Percentiles rank a stretch among this genome's conserved stretches.
These are phyloP conservation scores for Hymenoscyphus salicellus DNA, from an alignment of 2,329 filamentous ascomycete species.

Conservation along the genomic window DNA sequence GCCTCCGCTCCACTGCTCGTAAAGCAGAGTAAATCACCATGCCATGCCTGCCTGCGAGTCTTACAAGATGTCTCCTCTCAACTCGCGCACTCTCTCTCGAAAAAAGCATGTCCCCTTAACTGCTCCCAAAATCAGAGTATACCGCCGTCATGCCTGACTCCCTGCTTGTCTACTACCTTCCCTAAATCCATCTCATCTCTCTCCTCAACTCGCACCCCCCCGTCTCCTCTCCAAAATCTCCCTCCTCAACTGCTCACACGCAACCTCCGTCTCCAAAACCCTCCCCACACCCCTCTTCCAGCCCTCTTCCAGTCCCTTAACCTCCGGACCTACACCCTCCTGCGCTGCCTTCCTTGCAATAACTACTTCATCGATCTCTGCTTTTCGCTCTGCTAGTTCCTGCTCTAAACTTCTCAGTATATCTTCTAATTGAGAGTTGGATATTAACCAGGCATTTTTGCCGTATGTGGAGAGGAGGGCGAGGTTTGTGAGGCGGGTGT, in stretches of 20 bases:
- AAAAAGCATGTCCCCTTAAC: too few species aligned
- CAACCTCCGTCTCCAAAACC: slow-evolving; percentile 83
- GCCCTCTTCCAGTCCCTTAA: slow-evolving; percentile 68
- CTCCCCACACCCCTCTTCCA: slow-evolving; percentile 78
- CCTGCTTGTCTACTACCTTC: too few species aligned
- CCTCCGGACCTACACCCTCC: slow-evolving; percentile 68
- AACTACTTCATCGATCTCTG: slow-evolving; percentile 71
- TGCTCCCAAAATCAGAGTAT: too few species aligned
- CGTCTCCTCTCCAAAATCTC: slow-evolving; percentile 65
- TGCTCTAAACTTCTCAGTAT: slow-evolving; percentile 67
- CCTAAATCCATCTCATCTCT: too few species aligned
- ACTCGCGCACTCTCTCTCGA: too few species aligned
- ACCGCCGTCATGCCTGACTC: not conserved
- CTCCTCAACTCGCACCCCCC: slow-evolving; percentile 29
- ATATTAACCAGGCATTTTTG: slow-evolving; percentile 87
- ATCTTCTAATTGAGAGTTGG: slow-evolving; percentile 76
- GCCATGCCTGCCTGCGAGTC: too few species aligned
- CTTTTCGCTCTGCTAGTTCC: slow-evolving; percentile 66
- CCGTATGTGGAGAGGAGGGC: slow-evolving; percentile 45
- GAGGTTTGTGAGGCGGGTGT: slow-evolving; percentile 34
- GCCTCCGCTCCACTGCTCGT: not conserved
- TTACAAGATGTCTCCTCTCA: too few species aligned
- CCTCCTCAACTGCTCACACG: slow-evolving; percentile 67
- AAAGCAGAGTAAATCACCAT: too few species aligned
- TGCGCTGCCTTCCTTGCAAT: slow-evolving; percentile 67